Evolutionary conservation across 2,329 filamentous ascomycete species (phyloP).

Genomic region (Stagonosporopsis rhizophila): DNA sequence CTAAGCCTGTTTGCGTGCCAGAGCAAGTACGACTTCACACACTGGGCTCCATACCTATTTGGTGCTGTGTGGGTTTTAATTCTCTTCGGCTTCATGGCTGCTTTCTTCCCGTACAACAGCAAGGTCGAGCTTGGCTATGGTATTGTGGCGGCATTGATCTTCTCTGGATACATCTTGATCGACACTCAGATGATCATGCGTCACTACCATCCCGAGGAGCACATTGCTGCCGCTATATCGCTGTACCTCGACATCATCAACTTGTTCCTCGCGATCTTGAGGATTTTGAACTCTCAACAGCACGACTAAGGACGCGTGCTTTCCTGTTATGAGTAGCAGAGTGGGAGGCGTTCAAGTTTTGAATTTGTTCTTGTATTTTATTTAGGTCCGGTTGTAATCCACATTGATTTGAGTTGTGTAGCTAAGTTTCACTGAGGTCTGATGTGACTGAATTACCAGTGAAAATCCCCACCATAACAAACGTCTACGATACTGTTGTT

Average conservation of each 20-base stretch:
- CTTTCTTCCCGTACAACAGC: conserved; percentile 85
- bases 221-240: conserved; percentile 93
- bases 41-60: conserved; percentile 95
- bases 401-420: too few species aligned
- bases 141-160: conserved; percentile 81
- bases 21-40: conserved; percentile 97
- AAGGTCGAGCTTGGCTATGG: conserved; percentile 87
- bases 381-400: not conserved
- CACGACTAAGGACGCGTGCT: conserved; percentile 71
- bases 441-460: too few species aligned
- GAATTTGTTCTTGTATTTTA: not conserved
- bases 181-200: conserved; percentile 96
- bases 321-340: not conserved
- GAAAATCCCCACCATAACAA: too few species aligned
- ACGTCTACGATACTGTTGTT: too few species aligned
- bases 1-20: conserved; percentile 89
- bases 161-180: conserved; percentile 92
- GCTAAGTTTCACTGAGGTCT: too few species aligned
- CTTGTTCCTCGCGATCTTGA: conserved; percentile 91
- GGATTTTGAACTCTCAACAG: conserved; percentile 94
- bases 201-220: conserved; percentile 96
- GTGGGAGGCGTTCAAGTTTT: not conserved
- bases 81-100: conserved; percentile 89
- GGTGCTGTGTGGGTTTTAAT: conserved; percentile 88
- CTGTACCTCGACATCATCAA: conserved; percentile 97